Conservation (phyloP, 371 early-diverging fungal species). For the Mortierella sp. region DNA sequence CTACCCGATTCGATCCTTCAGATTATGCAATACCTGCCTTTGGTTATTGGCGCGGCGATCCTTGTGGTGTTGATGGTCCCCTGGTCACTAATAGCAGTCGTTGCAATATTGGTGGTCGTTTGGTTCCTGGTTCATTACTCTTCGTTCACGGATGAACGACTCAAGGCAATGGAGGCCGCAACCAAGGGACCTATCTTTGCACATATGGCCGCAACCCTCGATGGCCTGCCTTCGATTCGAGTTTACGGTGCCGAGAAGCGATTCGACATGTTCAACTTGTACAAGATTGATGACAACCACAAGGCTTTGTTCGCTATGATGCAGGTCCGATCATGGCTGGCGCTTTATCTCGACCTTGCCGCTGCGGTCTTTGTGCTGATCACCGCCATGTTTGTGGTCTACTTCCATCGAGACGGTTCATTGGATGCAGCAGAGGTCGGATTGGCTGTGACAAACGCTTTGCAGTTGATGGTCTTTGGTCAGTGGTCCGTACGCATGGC, state of each 20-base stretch:
- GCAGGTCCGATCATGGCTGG: conserved; percentile 63
- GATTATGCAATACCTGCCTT: conserved; percentile 64
- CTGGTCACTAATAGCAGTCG: conserved; percentile 63
- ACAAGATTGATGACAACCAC: conserved; percentile 69
- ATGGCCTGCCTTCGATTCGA: conserved; percentile 77
- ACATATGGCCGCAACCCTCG: conserved; percentile 77
- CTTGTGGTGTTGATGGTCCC: conserved; percentile 67
- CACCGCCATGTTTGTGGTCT: conserved; percentile 65
- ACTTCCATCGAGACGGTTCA: conserved; percentile 30
- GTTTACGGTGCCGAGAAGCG: conserved; percentile 66
- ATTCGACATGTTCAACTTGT: conserved; percentile 64
- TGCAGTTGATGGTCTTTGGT: conserved; percentile 76
- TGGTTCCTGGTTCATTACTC: conserved; percentile 54
- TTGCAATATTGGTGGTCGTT: conserved; percentile 51
- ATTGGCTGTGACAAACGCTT: conserved; percentile 73
- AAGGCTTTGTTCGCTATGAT: conserved; percentile 62
- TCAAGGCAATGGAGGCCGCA: conserved; percentile 65
- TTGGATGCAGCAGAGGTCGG: conserved; percentile 62
- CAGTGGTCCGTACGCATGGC: conserved; percentile 75
- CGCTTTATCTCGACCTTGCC: conserved; percentile 74
- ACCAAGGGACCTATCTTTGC: conserved; percentile 74
- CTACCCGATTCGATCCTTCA: conserved; percentile 58
- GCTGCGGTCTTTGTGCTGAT: conserved; percentile 71
- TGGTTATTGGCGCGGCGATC: conserved; percentile 66
- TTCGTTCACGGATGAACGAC: conserved; percentile 57